These are phyloP conservation scores for Sporothrix phasma DNA, from an alignment of 2,329 filamentous ascomycete species.

Conservation along the genomic window DNA sequence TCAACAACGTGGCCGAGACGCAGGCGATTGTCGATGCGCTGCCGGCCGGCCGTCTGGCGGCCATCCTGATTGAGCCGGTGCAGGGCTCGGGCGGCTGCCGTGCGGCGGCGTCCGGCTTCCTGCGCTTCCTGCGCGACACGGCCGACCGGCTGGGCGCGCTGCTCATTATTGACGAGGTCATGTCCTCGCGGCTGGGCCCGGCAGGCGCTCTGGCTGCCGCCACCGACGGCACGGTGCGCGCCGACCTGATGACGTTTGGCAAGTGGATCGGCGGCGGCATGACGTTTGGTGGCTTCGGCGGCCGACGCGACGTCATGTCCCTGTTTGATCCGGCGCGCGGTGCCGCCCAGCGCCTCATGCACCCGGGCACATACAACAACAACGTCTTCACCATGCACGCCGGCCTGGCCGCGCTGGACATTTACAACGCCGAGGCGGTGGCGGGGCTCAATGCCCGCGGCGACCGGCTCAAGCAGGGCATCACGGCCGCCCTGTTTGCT, in stretches of 20 bases:
- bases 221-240: conserved; percentile 41
- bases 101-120: conserved; percentile 39
- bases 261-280: conserved; percentile 51
- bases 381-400: conserved; percentile 50
- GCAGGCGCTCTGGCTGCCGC: conserved; percentile 45
- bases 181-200: conserved; percentile 49
- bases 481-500: conserved; percentile 24
- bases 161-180: conserved; percentile 62
- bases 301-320: conserved; percentile 54
- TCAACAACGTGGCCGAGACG: conserved; percentile 47
- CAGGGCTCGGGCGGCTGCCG: conserved; percentile 51
- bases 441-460: conserved; percentile 26
- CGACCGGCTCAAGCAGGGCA: conserved; percentile 21
- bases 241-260: conserved; percentile 44
- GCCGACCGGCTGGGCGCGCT: conserved; percentile 25
- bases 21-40: conserved; percentile 33
- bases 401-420: conserved; percentile 33
- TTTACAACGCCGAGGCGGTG: conserved; percentile 29
- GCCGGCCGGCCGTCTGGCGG: conserved; percentile 37
- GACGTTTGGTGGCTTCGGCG: conserved; percentile 50
- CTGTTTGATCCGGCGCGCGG: conserved; percentile 56
- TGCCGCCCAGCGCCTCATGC: conserved; percentile 40
- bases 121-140: conserved; percentile 26
- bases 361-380: conserved; percentile 56
- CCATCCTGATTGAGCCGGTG: conserved; percentile 57